Percentiles rank a stretch among this genome's conserved stretches.
Evolutionary conservation across 129 eudicot genomes (phyloP).

Genomic region (Dittrichia graveolens): DNA sequence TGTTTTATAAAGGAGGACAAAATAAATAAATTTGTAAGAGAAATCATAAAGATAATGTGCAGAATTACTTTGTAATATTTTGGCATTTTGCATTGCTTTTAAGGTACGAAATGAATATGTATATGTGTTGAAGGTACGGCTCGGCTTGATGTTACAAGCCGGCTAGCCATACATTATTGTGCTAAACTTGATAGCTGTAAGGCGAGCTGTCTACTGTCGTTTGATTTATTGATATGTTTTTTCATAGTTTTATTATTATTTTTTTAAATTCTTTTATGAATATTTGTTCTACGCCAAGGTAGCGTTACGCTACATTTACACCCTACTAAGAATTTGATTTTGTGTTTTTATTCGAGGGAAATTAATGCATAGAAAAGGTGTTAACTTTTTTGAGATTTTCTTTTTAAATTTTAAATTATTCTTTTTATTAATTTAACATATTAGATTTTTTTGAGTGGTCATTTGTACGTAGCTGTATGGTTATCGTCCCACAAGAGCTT

Average conservation of each 20-base stretch:
- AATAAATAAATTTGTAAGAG: not conserved
- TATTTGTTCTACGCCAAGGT: slow-evolving; percentile 13
- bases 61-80: not conserved
- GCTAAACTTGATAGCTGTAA: not conserved
- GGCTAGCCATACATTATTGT: slow-evolving; percentile 6
- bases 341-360: too few relatives aligned
- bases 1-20: too few relatives aligned
- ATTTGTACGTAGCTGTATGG: too few relatives aligned
- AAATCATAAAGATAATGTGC: not conserved
- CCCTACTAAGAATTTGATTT: not conserved
- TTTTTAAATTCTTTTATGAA: not conserved
- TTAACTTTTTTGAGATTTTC: too few relatives aligned
- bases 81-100: slow-evolving; percentile 4
- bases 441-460: too few relatives aligned
- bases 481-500: too few relatives aligned
- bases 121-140: not conserved
- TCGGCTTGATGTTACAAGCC: slow-evolving; percentile 8
- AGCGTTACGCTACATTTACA: slow-evolving; percentile 9
- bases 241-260: not conserved
- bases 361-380: too few relatives aligned
- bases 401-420: too few relatives aligned
- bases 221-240: slow-evolving; percentile 10
- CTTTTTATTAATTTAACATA: too few relatives aligned
- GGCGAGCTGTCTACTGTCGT: not conserved
- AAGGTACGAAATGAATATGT: slow-evolving; percentile 16